A percentile compares a stretch with the other conserved stretches of the same genome.
phyloP scores from a whole-genome alignment of 106 monocot genomes.

The Vanilla planifolia region DNA sequence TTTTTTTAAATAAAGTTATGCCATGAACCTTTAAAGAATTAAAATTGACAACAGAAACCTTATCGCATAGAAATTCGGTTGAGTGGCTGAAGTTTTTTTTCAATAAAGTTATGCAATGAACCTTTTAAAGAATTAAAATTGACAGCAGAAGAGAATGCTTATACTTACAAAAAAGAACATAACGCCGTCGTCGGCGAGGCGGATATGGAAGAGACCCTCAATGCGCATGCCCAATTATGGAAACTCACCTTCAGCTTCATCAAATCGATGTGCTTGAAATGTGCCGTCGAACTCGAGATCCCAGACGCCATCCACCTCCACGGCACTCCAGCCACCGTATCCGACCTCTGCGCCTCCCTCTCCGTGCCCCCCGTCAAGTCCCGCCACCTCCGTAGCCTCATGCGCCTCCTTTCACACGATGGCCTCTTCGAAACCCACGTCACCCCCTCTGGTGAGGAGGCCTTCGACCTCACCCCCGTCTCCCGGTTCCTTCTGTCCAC shows the following conservation, averaged over 20 bases:
- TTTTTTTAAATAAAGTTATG: no score
- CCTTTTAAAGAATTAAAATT: no score
- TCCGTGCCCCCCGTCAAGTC: slow-evolving; percentile 3
- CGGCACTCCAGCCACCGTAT: slow-evolving; percentile 9
- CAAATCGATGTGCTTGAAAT: slow-evolving; percentile 22
- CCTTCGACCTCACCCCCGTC: background rate
- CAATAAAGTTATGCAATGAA: no score
- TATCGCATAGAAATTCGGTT: no score
- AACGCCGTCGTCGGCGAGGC: no score
- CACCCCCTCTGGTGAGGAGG: no score
- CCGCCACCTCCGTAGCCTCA: slow-evolving; percentile 6
- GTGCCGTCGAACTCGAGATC: slow-evolving; percentile 26
- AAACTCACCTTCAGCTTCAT: slow-evolving; percentile 18
- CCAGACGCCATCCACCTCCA: slow-evolving; percentile 18
- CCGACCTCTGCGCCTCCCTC: slow-evolving; percentile 5
- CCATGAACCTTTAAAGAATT: no score
- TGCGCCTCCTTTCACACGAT: slow-evolving; percentile 9
- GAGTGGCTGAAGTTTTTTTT: no score
- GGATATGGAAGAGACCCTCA: background rate
- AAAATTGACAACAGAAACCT: no score
- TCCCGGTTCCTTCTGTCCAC: background rate
- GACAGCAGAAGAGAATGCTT: no score
- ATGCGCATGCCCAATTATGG: slow-evolving; percentile 15
- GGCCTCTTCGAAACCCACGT: slow-evolving; percentile 9
- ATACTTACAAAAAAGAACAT: no score